Evolutionary conservation across 768 basidiomycete genomes (phyloP), one percentile per base, ranked within the genome.

Genomic region (Basidioascus undulatus): DNA sequence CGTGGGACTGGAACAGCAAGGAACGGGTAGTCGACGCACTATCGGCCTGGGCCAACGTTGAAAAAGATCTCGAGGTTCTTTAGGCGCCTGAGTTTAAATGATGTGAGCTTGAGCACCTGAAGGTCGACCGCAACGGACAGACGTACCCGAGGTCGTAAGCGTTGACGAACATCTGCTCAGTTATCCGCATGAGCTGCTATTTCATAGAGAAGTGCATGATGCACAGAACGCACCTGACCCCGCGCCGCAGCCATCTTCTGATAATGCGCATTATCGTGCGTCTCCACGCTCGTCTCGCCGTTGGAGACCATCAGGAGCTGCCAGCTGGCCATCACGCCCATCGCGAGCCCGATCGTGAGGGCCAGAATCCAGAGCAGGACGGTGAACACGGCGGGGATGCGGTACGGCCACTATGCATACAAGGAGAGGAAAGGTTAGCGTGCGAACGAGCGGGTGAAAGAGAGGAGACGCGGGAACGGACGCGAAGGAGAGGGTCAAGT

Each of bases 251-350:
- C 28, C 28, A 30, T 9, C 15, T 19, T 10, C 47, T 26, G n/a
- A 45, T n/a, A n/a, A n/a, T n/a, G n/a, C n/a, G 44, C 71, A 51
- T 84, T 71, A 51, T 96, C 89, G 47, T 84, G 81, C 6, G 67
- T 66, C 58, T 98, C 92, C 6, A 96, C 87, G 1, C 76, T 69
- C 0, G 86, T 94, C 55, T 94, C 86, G 0, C 74, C 84, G 27
- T 62, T 55, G 1, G 68, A 56, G 11, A 92, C 59, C 41, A 75
- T 66, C 62, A 70, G 35, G 7, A 84, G 45, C 47, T 83, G 80
- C 60, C 71, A 84, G 3, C 60, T 52, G 4, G 70, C 59, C 76
- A 86, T 79, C 30, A 76, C 61, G 4, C 67, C 59, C 0, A 87
- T 71, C 0, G 76, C 74, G 21, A 84, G 59, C 40, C 71, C 74